These are phyloP conservation scores for Colletotrichum sp. DNA, from an alignment of 2,329 filamentous ascomycete genomes.

Conservation along the genomic window DNA sequence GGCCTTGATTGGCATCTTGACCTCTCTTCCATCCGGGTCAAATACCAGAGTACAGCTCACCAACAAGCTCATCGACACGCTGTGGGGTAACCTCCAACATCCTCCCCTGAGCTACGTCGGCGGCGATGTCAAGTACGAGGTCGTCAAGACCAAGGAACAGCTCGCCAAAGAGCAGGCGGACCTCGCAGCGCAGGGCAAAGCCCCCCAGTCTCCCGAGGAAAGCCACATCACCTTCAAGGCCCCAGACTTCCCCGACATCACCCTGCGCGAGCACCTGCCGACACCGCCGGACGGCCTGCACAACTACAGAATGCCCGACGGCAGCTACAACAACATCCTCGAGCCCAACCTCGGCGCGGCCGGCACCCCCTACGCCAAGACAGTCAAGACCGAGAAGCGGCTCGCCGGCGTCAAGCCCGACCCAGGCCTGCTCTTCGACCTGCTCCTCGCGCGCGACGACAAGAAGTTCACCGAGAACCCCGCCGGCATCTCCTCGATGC, in stretches of 20 bases:
- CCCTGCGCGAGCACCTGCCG: slow-evolving; percentile 39
- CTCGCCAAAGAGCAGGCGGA: slow-evolving; percentile 20
- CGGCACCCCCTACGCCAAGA: slow-evolving; percentile 71
- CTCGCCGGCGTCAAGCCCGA: slow-evolving; percentile 68
- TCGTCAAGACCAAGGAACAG: slow-evolving; percentile 32
- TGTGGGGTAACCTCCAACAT: slow-evolving; percentile 61
- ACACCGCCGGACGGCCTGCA: slow-evolving; percentile 39
- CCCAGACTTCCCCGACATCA: slow-evolving; percentile 37
- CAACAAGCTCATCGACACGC: slow-evolving; percentile 53
- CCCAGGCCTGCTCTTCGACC: slow-evolving; percentile 68
- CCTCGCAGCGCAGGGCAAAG: slow-evolving; percentile 30
- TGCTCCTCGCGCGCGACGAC: slow-evolving; percentile 61
- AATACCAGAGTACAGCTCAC: slow-evolving; percentile 43
- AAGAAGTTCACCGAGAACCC: slow-evolving; percentile 65
- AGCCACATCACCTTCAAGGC: slow-evolving; percentile 44
- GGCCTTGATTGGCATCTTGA: slow-evolving; percentile 41
- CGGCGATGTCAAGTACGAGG: slow-evolving; percentile 43
- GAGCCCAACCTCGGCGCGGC: slow-evolving; percentile 69
- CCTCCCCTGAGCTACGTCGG: slow-evolving; percentile 53
- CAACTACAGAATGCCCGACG: slow-evolving; percentile 41
- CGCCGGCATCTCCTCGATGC: slow-evolving; percentile 74
- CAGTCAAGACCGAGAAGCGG: slow-evolving; percentile 61
- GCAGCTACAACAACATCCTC: slow-evolving; percentile 60
- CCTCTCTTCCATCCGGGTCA: slow-evolving; percentile 38
- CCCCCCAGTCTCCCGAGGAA: background rate